Base-by-base conservation (phyloP, 169 alveolate species). In the Eimeria tenella region DNA sequence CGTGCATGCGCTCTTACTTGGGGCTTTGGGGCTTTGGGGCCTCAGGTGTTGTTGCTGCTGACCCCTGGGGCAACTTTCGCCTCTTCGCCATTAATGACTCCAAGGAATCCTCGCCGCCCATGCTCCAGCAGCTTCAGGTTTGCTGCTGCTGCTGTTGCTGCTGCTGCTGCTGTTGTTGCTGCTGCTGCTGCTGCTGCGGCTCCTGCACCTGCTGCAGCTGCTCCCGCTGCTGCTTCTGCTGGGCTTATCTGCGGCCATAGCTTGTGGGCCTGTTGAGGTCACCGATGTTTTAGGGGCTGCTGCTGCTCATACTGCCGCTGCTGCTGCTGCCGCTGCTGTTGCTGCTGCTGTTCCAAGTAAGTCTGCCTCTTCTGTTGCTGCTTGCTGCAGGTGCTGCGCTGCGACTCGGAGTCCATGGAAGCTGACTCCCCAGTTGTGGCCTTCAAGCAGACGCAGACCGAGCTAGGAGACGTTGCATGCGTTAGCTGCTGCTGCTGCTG, bases 61-160 rank as follows among this genome's bases (percentile, higher is more conserved):
- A 89, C 62, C 23, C 58, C 23, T 42, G 82, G 87, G 94, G 94
- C n/a, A 89, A 89, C 50, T 62, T 89, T 19, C 87, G 94, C 52
- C 75, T 89, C n/a, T 89, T 89, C 65, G 71, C 86, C 58, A 31
- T 70, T 52, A 89, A 89, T 50, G 77, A 52, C 19, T 17, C 81
- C 58, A 50, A 89, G 53, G 55, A 55, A 7, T 0, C 65, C 75
- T 75, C 86, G 21, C 65, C 86, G 13, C 83, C 68, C 15, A 70
- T 81, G 21, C 58, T 89, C 25, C 75, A 89, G 52, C 81, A 89
- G 52, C 65, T 71, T 5, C 87, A 89, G 63, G 94, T 89, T 31
- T 23, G 7, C n/a, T 21, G 53, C 86, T 75, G 82, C 82, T 71
- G 82, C 55, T 71, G 82, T 42, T 71, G 82, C 55, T 71, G 82